These are phyloP conservation scores for Schizosaccharomyces versatilis DNA, from an alignment of 1,139 yeast genomes.

Conservation along the genomic window DNA sequence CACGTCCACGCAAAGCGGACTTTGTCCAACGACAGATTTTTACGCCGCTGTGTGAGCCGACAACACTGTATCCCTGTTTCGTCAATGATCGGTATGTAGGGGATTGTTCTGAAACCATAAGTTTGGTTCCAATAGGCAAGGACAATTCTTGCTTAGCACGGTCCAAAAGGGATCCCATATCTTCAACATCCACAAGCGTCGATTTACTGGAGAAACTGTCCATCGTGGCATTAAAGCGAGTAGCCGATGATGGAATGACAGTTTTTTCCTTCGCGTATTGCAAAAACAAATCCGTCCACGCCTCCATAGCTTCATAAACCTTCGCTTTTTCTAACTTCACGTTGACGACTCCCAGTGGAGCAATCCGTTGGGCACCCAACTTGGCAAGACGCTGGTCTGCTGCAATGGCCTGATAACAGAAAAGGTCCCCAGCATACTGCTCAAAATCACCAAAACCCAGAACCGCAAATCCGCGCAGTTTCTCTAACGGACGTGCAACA, in stretches of 20 bases:
- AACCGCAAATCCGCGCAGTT: constrained; percentile 58
- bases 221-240: constrained; percentile 14
- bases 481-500: constrained; percentile 49
- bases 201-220: constrained; percentile 13
- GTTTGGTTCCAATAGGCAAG: constrained; percentile 29
- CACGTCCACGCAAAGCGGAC: constrained; percentile 79
- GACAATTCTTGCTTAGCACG: constrained; percentile 14
- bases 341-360: constrained; percentile 54
- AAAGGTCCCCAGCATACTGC: constrained; percentile 55
- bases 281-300: constrained; percentile 36
- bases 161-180: constrained; percentile 45
- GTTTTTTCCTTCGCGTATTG: constrained; percentile 48
- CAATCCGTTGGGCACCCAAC: constrained; percentile 64
- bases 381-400: constrained; percentile 62
- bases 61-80: constrained; percentile 80
- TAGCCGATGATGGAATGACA: constrained; percentile 22
- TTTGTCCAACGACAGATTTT: constrained; percentile 94
- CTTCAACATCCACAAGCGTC: constrained; percentile 56
- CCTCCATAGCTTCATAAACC: constrained; percentile 40
- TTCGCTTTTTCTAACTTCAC: not conserved
- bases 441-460: constrained; percentile 76
- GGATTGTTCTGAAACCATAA: constrained; percentile 77
- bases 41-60: constrained; percentile 88
- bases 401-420: constrained; percentile 63
- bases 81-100: constrained; percentile 77